Conservation (phyloP, 2,329 filamentous ascomycete genomes). For the Xylariaceae sp. region DNA sequence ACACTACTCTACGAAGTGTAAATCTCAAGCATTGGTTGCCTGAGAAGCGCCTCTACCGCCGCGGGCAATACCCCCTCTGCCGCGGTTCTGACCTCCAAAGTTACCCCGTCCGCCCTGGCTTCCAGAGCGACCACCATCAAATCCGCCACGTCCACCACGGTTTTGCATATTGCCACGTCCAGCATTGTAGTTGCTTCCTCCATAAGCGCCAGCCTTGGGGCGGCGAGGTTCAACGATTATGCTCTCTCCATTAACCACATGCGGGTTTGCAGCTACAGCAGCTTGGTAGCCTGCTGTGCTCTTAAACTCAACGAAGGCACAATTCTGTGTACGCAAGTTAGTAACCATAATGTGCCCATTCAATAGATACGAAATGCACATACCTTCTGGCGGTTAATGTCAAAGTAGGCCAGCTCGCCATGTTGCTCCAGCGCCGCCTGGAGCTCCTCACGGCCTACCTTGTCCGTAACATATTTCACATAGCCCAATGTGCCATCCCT, state of each 20-base stretch:
- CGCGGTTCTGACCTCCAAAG: constrained; percentile 70
- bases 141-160: constrained; percentile 69
- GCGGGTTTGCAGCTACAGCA: constrained; percentile 83
- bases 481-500: constrained; percentile 84
- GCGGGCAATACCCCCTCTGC: constrained; percentile 69
- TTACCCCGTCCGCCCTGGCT: constrained; percentile 70
- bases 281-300: constrained; percentile 80
- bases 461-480: constrained; percentile 94
- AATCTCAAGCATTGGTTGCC: constrained; percentile 55
- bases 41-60: constrained; percentile 65
- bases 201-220: constrained; percentile 73
- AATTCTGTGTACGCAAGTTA: constrained; percentile 70
- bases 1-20: neutral
- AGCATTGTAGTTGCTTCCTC: constrained; percentile 69
- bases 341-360: constrained; percentile 24
- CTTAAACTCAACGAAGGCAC: constrained; percentile 94
- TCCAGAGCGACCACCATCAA: constrained; percentile 63
- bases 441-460: constrained; percentile 77
- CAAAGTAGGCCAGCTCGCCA: constrained; percentile 74
- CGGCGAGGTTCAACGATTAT: constrained; percentile 90
- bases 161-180: constrained; percentile 65
- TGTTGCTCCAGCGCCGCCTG: constrained; percentile 73
- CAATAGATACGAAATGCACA: constrained; percentile 33
- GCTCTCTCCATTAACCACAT: constrained; percentile 80
- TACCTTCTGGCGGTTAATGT: constrained; percentile 85